A percentile compares a stretch with the other conserved stretches of the same genome.
phyloP scores from a whole-genome alignment of 805 yeast species.

The Metschnikowia borealis region DNA sequence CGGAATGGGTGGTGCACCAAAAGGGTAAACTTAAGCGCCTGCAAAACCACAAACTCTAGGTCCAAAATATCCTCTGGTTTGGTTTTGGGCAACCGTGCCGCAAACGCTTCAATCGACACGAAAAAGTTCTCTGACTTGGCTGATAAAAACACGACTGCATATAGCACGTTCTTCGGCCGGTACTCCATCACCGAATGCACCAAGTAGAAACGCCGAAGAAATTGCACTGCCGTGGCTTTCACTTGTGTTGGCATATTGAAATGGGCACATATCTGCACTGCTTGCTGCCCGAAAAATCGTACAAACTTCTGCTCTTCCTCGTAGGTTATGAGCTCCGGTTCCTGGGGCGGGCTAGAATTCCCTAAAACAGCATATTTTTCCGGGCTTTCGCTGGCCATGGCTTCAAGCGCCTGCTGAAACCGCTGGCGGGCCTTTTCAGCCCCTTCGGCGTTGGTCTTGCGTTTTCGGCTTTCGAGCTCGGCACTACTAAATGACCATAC shows the following conservation, averaged over 20 bases:
- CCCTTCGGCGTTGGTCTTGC: constrained; percentile 55
- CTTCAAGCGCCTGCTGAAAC: constrained; percentile 22
- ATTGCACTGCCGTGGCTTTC: constrained; percentile 79
- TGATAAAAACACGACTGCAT: constrained; percentile 74
- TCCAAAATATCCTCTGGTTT: constrained; percentile 65
- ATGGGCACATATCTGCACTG: constrained; percentile 63
- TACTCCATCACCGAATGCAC: constrained; percentile 79
- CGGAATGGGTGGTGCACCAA: constrained; percentile 84
- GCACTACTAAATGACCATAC: constrained; percentile 77
- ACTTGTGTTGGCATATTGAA: constrained; percentile 87
- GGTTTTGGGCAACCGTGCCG: constrained; percentile 63
- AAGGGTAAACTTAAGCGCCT: constrained; percentile 72
- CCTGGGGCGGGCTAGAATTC: constrained; percentile 26
- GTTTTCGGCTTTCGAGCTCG: constrained; percentile 48
- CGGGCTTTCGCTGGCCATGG: constrained; percentile 20
- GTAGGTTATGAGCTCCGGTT: constrained; percentile 45
- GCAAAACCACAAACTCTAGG: constrained; percentile 74
- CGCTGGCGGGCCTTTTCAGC: constrained; percentile 28
- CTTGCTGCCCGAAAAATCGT: constrained; percentile 66
- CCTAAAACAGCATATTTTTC: constrained; percentile 29
- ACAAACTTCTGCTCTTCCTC: constrained; percentile 73
- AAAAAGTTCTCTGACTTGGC: constrained; percentile 91
- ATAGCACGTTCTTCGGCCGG: constrained; percentile 79
- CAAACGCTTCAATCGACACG: constrained; percentile 77
- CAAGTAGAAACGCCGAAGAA: constrained; percentile 75